Evolutionary conservation across 331 rosid species (phyloP).

Genomic region (Quercus phellos): DNA sequence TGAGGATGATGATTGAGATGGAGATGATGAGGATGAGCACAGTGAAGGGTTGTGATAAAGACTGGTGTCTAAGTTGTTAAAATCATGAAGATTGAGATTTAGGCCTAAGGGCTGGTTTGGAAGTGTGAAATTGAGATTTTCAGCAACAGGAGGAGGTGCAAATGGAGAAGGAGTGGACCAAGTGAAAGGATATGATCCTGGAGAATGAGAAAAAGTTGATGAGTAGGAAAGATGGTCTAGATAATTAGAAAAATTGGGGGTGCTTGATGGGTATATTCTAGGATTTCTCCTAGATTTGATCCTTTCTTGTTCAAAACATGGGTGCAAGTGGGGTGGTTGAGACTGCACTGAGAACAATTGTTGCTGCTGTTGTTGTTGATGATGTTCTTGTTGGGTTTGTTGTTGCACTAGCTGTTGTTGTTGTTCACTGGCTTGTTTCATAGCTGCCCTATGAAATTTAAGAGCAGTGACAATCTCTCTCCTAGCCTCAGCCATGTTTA

Average conservation of each 20-base stretch:
- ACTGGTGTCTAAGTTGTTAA: slow-evolving; percentile 45
- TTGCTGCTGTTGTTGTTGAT: not conserved
- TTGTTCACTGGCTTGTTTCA: slow-evolving; percentile 67
- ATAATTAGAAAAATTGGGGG: slow-evolving; percentile 28
- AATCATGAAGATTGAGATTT: slow-evolving; percentile 75
- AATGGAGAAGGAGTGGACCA: slow-evolving; percentile 31
- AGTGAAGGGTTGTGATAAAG: slow-evolving; percentile 37
- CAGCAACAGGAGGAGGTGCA: slow-evolving; percentile 32
- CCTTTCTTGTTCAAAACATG: slow-evolving; percentile 37
- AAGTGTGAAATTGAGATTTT: slow-evolving; percentile 51
- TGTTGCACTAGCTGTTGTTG: slow-evolving; percentile 37
- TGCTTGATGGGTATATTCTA: slow-evolving; percentile 47
- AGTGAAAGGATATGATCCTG: slow-evolving; percentile 32
- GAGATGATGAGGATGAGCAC: slow-evolving; percentile 31
- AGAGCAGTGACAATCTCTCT: slow-evolving; percentile 90
- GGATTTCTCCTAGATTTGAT: slow-evolving; percentile 52
- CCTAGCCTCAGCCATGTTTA: slow-evolving; percentile 93
- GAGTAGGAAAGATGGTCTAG: slow-evolving; percentile 31
- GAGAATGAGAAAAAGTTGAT: slow-evolving; percentile 27
- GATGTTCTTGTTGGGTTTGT: slow-evolving; percentile 6
- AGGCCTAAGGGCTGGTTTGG: slow-evolving; percentile 76
- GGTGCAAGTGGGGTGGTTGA: slow-evolving; percentile 10
- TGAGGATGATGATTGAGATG: slow-evolving; percentile 30
- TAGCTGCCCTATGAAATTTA: slow-evolving; percentile 82
- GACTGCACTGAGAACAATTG: slow-evolving; percentile 24